These are phyloP conservation scores for Lipomyces spencermartinsiae DNA, from an alignment of 805 yeast genomes.

Conservation along the genomic window DNA sequence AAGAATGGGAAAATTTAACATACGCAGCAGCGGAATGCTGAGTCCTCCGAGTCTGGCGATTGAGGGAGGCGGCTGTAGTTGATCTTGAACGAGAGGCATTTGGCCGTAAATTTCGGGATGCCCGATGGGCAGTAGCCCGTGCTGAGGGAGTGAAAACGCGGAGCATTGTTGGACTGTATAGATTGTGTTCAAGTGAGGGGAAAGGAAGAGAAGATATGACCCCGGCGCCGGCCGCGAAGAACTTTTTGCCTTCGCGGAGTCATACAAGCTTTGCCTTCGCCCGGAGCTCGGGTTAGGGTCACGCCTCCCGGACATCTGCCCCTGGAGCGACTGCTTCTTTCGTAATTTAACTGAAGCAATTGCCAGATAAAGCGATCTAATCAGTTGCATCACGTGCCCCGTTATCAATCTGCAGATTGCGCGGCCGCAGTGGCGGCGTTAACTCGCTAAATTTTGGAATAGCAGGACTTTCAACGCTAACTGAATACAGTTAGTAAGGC, in stretches of 20 bases:
- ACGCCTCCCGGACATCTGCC: background rate
- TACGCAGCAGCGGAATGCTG: conserved; percentile 34
- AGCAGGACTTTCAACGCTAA: background rate
- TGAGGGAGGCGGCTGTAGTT: conserved; percentile 14
- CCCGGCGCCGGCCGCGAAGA: background rate
- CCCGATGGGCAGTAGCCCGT: conserved; percentile 20
- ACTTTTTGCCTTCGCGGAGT: background rate
- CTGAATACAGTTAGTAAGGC: background rate
- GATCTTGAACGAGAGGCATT: conserved; percentile 18
- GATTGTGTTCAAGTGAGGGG: background rate
- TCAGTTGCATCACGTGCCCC: background rate
- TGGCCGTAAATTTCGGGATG: conserved; percentile 14
- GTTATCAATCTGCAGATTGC: background rate
- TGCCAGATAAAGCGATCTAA: background rate
- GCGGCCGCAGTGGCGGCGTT: background rate
- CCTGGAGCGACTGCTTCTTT: background rate
- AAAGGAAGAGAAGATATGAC: background rate
- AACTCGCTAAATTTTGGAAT: background rate
- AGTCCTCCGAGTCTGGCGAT: conserved; percentile 19
- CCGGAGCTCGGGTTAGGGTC: background rate
- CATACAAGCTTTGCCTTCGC: background rate
- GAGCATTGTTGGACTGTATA: conserved; percentile 15
- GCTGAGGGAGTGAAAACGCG: conserved; percentile 23
- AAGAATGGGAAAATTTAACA: background rate
- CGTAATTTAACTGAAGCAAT: background rate